Percentiles rank a stretch among this genome's conserved stretches.
These are phyloP conservation scores for Neopestalotiopsis rosae DNA, from an alignment of 2,329 filamentous ascomycete species.

Conservation along the genomic window DNA sequence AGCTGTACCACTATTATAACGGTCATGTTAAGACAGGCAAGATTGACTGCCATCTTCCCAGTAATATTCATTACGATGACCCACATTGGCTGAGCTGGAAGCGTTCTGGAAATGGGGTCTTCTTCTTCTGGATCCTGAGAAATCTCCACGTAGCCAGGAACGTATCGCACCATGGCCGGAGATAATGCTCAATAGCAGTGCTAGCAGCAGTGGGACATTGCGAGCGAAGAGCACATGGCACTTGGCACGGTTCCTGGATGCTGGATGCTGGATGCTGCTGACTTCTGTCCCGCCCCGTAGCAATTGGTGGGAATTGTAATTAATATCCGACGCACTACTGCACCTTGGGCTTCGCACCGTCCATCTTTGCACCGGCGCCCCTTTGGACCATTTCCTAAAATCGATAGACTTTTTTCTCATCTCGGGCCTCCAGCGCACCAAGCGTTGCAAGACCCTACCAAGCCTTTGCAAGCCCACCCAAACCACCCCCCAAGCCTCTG, in stretches of 20 bases:
- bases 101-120: neutral
- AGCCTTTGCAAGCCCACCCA: too few relatives aligned
- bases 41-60: neutral
- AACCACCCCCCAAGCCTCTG: neutral
- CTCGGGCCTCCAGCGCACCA: neutral
- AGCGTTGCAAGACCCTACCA: too few relatives aligned
- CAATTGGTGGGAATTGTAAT: constrained; percentile 2
- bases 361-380: neutral
- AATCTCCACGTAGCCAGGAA: neutral
- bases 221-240: neutral
- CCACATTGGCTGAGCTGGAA: neutral
- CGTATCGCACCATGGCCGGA: neutral
- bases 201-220: neutral
- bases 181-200: neutral
- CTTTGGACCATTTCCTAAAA: neutral
- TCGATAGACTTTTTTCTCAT: neutral
- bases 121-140: neutral
- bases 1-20: neutral
- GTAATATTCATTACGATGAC: neutral
- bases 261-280: neutral
- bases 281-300: neutral
- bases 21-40: neutral
- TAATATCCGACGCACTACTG: constrained; percentile 1
- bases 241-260: neutral
- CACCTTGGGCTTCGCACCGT: neutral